These are phyloP conservation scores for Pseudogymnoascus sp. DNA, from an alignment of 2,329 filamentous ascomycete species.

Conservation along the genomic window DNA sequence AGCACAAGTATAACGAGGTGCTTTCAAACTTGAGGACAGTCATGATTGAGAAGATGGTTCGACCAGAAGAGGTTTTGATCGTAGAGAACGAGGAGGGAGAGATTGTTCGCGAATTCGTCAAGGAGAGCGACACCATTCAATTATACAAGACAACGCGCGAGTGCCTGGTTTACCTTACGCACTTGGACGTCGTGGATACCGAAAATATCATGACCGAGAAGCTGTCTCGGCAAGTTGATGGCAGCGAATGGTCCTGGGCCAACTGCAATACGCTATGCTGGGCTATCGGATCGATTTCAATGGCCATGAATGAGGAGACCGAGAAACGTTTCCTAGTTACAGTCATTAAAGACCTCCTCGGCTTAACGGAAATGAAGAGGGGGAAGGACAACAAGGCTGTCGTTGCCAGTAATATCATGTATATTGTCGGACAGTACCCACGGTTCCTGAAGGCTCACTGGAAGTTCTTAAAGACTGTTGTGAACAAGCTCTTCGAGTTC, in stretches of 20 bases:
- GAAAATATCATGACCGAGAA: conserved; percentile 99
- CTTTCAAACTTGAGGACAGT: conserved; percentile 89
- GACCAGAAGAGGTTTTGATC: conserved; percentile 93
- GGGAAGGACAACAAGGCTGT: conserved; percentile 99
- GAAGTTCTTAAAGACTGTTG: conserved; percentile 99
- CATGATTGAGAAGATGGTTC: conserved; percentile 99
- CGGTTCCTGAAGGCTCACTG: conserved; percentile 98
- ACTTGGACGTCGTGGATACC: conserved; percentile 93
- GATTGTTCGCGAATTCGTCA: conserved; percentile 97
- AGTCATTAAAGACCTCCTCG: conserved; percentile 95
- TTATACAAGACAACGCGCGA: conserved; percentile 98
- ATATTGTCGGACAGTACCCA: conserved; percentile 97
- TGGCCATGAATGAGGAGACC: conserved; percentile 98
- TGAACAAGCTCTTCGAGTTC: conserved; percentile 99
- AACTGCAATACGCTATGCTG: conserved; percentile 99
- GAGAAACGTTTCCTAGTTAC: conserved; percentile 98
- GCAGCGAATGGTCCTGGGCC: conserved; percentile 95
- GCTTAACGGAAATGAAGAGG: conserved; percentile 96
- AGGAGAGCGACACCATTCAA: conserved; percentile 98
- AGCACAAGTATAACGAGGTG: conserved; percentile 96
- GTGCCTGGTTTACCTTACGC: conserved; percentile 92
- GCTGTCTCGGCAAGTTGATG: conserved; percentile 88
- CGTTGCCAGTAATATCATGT: conserved; percentile 99
- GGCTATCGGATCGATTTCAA: conserved; percentile 97
- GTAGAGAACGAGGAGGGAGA: conserved; percentile 99